Evolutionary conservation across 176 grass and related monocot genomes (phyloP), one percentile per base, ranked within the genome.

Genomic region (Carex myosuroides): DNA sequence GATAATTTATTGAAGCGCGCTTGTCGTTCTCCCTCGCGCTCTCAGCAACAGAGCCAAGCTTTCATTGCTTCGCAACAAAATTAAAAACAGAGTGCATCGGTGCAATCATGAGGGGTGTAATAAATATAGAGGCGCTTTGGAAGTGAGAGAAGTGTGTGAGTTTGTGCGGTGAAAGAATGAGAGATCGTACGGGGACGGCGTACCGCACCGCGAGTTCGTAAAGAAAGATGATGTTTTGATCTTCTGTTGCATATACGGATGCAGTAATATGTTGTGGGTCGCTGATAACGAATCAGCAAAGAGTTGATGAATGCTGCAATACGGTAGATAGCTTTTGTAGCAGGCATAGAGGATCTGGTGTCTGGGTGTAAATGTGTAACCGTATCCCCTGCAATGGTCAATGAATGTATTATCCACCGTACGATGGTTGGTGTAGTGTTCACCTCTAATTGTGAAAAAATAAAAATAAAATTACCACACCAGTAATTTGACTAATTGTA

Each of bases 1-100:
- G 46, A 83, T 44, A 8, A 48, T 73, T 73, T 73, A 73, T 73
- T 66, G 79, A 52, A 82, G 62, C 62, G 17, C 37, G 46, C 16
- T 56, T 44, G 37, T 76, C 48, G 44, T 35, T 67, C 13, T 60
- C 75, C 0, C 75, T 30, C 48, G 14, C 75, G 3, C 22, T 10
- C 50, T 80, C 13, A 80, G 18, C 7, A 33, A 21, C 13, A 37
- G 77, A 14, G 7, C 73, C 73, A 56, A 76, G 2, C 70, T 13
- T 76, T 14, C 1, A 29, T 22, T 76, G 20, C 6, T 53, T 41
- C 0, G 67, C 14, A 39, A 53, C 33, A 13, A 54, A 41, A 41
- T 0, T 0, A 42, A 16, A 32, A 56, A 77, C 73, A 55, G 24
- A 32, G 24, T 1, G 64, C 24, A 24, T 24, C 63, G 4, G 6